Evolutionary conservation across 768 basidiomycete species (phyloP), one percentile per base, ranked within the genome.

Genomic region (Mycena filopes): DNA sequence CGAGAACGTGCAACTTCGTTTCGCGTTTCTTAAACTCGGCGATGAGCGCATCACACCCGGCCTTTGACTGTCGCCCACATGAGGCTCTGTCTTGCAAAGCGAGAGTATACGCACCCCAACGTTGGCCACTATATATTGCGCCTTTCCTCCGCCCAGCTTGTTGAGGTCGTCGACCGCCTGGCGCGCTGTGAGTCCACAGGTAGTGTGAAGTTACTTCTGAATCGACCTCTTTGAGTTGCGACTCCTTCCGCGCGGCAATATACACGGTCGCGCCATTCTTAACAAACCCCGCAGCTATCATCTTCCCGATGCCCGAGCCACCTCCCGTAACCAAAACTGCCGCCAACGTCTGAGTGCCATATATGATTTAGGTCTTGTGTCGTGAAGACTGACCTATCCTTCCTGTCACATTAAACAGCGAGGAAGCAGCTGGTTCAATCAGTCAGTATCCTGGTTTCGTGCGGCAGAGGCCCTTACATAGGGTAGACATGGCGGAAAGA

Each of bases 281-380:
- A 23, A 90, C 82, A 70, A 86, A 90, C 10, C 87, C 88, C 9
- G 86, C 79, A 3, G 90, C 84, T 66, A 91, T 89, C 86, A 87
- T 88, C 78, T 87, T 89, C 6, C 90, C 89, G 31, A 90, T 83
- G 7, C 89, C 89, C 61, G 87, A 79, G 29, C 85, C 87, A 13
- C 89, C 90, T 9, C 90, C 90, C 4, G 89, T 90, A 41, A 89
- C 81, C 25, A 91, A 79, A 6, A 89, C 87, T 18, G 85, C 79
- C 63, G 33, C 12, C 16, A 20, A 31, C 18, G 23, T 48, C 18
- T 29, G 38, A 28, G n/a, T n/a, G n/a, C n/a, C n/a, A n/a, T n/a
- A n/a, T 36, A 15, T 20, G 4, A 41, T 12, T 31, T 10, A 18
- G 15, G 8, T 11, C n/a, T n/a, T n/a, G n/a, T n/a, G n/a, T n/a